Conservation (phyloP, 176 grass and related monocot genomes). For the Luzula sylvatica region DNA sequence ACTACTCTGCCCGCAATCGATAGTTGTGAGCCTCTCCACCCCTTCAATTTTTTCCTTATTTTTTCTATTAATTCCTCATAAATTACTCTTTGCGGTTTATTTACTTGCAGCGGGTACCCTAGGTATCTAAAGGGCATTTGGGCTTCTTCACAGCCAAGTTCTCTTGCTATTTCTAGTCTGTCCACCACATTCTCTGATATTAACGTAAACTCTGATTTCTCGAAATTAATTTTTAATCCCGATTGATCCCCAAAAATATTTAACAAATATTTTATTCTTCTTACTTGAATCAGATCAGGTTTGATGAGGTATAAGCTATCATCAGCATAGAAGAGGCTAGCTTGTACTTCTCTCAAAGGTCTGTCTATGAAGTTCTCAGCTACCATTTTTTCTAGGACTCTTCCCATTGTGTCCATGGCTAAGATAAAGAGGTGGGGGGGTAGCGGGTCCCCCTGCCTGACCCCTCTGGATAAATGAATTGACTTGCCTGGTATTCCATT, state of each 20-base stretch:
- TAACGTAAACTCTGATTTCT: not conserved
- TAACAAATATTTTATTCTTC: not conserved
- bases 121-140: not conserved
- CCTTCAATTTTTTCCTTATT: not conserved
- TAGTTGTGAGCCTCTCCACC: not conserved
- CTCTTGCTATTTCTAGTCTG: not conserved
- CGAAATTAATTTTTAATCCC: not conserved
- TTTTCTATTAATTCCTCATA: not conserved
- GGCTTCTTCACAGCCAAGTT: not conserved
- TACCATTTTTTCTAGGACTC: no score
- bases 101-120: not conserved
- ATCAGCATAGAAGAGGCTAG: not conserved
- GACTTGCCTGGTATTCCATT: no score
- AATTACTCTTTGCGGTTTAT: not conserved
- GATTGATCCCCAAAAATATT: not conserved
- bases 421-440: not conserved
- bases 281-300: not conserved
- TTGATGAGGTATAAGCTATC: not conserved
- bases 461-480: no score
- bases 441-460: not conserved
- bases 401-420: not conserved
- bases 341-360: no score
- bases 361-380: no score
- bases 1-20: not conserved
- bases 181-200: not conserved